A percentile compares a stretch with the other conserved stretches of the same genome.
Conservation (phyloP, 2,329 filamentous ascomycete genomes). For the Orbilia quercus region DNA sequence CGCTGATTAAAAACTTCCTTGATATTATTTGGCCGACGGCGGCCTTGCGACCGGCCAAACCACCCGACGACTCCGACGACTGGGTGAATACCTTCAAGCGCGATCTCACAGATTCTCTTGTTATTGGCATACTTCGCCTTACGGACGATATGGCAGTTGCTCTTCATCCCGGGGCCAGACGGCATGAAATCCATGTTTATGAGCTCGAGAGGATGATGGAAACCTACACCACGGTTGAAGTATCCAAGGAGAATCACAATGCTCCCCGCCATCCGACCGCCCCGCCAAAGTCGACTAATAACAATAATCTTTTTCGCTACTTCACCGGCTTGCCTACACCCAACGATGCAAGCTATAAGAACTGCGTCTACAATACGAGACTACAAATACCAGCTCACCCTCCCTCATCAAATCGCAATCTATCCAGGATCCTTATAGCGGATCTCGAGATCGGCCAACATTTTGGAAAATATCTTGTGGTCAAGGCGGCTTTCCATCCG, state of each 20-base stretch:
- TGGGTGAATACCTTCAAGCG: conserved; percentile 20
- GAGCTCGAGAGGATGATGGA: too few relatives aligned
- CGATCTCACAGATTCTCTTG: conserved; percentile 7
- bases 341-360: conserved; percentile 6
- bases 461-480: conserved; percentile 17
- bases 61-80: conserved; percentile 3
- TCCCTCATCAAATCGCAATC: conserved; percentile 13
- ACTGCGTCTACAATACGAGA: conserved; percentile 24
- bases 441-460: conserved; percentile 17
- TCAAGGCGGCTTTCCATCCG: conserved; percentile 32
- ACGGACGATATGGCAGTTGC: conserved; percentile 27
- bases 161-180: conserved; percentile 8
- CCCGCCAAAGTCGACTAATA: conserved; percentile 30
- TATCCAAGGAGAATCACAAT: too few relatives aligned
- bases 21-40: conserved; percentile 22
- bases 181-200: too few relatives aligned
- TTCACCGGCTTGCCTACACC: conserved; percentile 14
- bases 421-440: not conserved
- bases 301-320: conserved; percentile 29
- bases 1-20: conserved; percentile 7
- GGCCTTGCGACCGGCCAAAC: not conserved
- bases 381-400: conserved; percentile 20
- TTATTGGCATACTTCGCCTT: not conserved
- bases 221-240: too few relatives aligned
- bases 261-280: too few relatives aligned